Conservation (phyloP, 2,329 filamentous ascomycete genomes). For the Fusarium sp. region DNA sequence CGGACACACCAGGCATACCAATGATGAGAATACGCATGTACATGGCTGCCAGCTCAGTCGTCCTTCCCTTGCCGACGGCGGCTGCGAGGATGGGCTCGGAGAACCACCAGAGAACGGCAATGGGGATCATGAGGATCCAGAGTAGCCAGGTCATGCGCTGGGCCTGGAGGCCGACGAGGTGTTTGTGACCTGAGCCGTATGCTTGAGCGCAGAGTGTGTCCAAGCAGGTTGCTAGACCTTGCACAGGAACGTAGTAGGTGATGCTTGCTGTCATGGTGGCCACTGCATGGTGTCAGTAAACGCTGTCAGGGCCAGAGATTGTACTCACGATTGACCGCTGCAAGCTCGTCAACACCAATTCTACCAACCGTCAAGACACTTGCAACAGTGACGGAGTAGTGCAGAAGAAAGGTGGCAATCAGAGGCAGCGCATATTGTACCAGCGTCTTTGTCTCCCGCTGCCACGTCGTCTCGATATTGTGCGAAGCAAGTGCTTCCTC, state of each 20-base stretch:
- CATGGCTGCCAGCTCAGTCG: slow-evolving; percentile 74
- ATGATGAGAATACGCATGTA: slow-evolving; percentile 78
- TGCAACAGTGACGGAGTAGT: slow-evolving; percentile 82
- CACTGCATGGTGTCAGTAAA: slow-evolving; percentile 37
- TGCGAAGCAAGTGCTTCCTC: slow-evolving; percentile 83
- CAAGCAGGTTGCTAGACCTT: slow-evolving; percentile 84
- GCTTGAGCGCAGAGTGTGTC: slow-evolving; percentile 94
- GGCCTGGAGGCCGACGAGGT: slow-evolving; percentile 84
- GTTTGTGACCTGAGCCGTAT: slow-evolving; percentile 87
- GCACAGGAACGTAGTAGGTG: slow-evolving; percentile 79
- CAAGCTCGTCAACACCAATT: slow-evolving; percentile 71
- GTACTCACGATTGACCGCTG: slow-evolving; percentile 54
- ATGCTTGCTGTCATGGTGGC: slow-evolving; percentile 82
- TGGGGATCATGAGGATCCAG: slow-evolving; percentile 76
- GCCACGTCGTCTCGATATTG: slow-evolving; percentile 87
- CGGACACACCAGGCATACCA: slow-evolving; percentile 78
- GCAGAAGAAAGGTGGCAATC: slow-evolving; percentile 76
- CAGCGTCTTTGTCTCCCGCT: slow-evolving; percentile 84
- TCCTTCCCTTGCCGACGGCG: slow-evolving; percentile 60
- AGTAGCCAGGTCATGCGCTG: slow-evolving; percentile 84
- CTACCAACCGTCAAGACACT: slow-evolving; percentile 81
- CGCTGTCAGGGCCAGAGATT: fast-evolving
- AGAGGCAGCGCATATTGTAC: slow-evolving; percentile 75
- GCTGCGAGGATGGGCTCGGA: slow-evolving; percentile 70
- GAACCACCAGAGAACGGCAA: slow-evolving; percentile 76